Percentiles rank a stretch among this genome's conserved stretches.
Evolutionary conservation across 371 early-diverging fungal species (phyloP).

Genomic region (Blyttiomyces sp.): DNA sequence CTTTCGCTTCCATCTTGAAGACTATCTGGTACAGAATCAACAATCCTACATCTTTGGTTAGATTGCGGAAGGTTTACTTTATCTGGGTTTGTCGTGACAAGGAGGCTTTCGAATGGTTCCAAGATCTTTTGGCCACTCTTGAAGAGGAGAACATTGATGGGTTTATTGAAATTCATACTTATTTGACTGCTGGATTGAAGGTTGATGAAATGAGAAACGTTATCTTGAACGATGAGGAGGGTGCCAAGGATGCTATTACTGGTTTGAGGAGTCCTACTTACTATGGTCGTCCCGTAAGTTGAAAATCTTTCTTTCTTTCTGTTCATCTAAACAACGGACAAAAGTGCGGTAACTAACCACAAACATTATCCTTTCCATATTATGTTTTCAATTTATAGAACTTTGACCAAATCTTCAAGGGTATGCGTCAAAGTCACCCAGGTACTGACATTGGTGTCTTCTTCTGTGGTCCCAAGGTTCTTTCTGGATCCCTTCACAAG

Average conservation of each 20-base stretch:
- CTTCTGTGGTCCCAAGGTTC: slow-evolving; percentile 55
- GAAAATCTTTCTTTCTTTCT: too few relatives aligned
- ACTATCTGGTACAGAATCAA: slow-evolving; percentile 54
- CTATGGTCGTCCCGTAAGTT: slow-evolving; percentile 56
- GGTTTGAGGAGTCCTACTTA: slow-evolving; percentile 44
- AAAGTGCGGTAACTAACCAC: too few relatives aligned
- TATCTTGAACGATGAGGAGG: slow-evolving; percentile 43
- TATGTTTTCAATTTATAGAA: too few relatives aligned
- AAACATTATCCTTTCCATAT: too few relatives aligned
- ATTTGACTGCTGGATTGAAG: slow-evolving; percentile 40
- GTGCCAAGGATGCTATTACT: slow-evolving; percentile 46
- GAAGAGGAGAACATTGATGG: slow-evolving; percentile 50
- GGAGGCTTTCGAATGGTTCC: slow-evolving; percentile 60
- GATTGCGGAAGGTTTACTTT: slow-evolving; percentile 78
- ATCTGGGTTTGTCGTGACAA: slow-evolving; percentile 84
- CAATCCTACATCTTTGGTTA: slow-evolving; percentile 42
- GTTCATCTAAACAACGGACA: too few relatives aligned
- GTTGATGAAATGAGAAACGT: slow-evolving; percentile 46
- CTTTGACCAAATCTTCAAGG: slow-evolving; percentile 46
- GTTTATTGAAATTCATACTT: slow-evolving; percentile 49
- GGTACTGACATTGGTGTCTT: slow-evolving; percentile 52
- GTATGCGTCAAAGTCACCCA: slow-evolving; percentile 29
- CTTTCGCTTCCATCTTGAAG: slow-evolving; percentile 56
- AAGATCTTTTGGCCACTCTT: slow-evolving; percentile 48
- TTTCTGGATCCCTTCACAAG: slow-evolving; percentile 52